A percentile compares a stretch with the other conserved stretches of the same genome.
These are phyloP conservation scores for Curvularia spicifera DNA, from an alignment of 2,329 filamentous ascomycete species.

Conservation along the genomic window DNA sequence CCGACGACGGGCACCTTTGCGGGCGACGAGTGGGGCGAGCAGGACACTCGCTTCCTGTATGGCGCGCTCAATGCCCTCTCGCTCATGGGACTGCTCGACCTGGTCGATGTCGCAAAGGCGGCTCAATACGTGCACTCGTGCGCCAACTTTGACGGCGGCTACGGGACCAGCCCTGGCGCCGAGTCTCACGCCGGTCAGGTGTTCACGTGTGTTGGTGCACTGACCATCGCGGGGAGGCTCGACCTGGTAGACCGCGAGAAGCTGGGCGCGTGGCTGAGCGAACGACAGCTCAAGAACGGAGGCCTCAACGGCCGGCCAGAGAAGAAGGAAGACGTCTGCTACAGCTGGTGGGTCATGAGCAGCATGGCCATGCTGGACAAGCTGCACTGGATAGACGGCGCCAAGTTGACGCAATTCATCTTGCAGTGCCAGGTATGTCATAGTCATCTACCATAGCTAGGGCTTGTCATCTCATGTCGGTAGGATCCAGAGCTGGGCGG, in stretches of 20 bases:
- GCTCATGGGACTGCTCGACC: slow-evolving; percentile 73
- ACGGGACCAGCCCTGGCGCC: slow-evolving; percentile 85
- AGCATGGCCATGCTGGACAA: slow-evolving; percentile 88
- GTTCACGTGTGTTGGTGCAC: slow-evolving; percentile 88
- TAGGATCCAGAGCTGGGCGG: slow-evolving; percentile 81
- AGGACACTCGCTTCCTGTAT: slow-evolving; percentile 93
- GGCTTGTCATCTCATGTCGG: neutral
- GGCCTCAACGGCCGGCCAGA: slow-evolving; percentile 94
- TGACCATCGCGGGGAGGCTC: slow-evolving; percentile 81
- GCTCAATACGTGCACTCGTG: slow-evolving; percentile 81
- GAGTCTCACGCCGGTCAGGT: slow-evolving; percentile 96
- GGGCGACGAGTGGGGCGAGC: slow-evolving; percentile 95
- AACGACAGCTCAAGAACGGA: slow-evolving; percentile 84
- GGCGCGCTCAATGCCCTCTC: slow-evolving; percentile 89
- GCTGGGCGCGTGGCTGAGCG: slow-evolving; percentile 88
- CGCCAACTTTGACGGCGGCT: slow-evolving; percentile 93
- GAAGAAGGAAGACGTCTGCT: slow-evolving; percentile 96
- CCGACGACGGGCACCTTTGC: slow-evolving; percentile 82
- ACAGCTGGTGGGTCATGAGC: slow-evolving; percentile 98
- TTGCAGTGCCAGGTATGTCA: slow-evolving; percentile 73
- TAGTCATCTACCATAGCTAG: neutral
- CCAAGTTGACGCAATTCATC: slow-evolving; percentile 81
- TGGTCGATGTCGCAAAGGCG: slow-evolving; percentile 81
- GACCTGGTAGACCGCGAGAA: slow-evolving; percentile 84
- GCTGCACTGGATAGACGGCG: slow-evolving; percentile 90